Evolutionary conservation across 2,329 filamentous ascomycete species (phyloP), one percentile per base, ranked within the genome.

Genomic region (Myotisia sp.): DNA sequence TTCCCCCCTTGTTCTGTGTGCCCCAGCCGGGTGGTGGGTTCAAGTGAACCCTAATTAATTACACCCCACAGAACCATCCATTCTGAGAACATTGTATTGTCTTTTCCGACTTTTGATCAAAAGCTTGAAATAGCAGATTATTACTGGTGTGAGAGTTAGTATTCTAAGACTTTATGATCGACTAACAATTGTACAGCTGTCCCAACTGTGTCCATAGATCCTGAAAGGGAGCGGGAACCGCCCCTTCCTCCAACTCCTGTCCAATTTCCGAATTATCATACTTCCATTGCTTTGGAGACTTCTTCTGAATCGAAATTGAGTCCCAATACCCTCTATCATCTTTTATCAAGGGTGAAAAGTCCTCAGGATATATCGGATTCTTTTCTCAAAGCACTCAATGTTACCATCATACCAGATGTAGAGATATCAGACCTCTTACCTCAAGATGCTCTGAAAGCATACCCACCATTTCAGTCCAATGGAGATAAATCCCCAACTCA

Each of bases 191-290:
- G 24, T 31, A 29, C 34, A 43, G 40, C 47, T 43, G 34, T 49
- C 33, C 50, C 55, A 30, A 44, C 54, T 13, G 42, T 53, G 29
- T 45, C 42, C 24, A 46, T 52, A 33, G 52, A 56, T 17, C 47
- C 51, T 14, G 52, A 59, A 27, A 56, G 55, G 42, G 60, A 63
- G 45, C 61, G 68, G 40, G 46, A 52, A 27, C 64, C 68, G 24
- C 69, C 69, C 29, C 49, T 64, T 21, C 51, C 50, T 38, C 61
- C 68, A 21, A 66, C 61, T 17, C 60, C 62, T 13, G 55, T 71
- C 29, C 65, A 65, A 34, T 71, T 73, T 43, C 69, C 69, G 20
- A 47, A 48, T 34, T 62, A 66, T 40, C 22, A 20, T 10, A 23
- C 29, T 10, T 6, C 8, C 12, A 16, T 1, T 6, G 10, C 29